Conservation (phyloP, 1,284 basidiomycete species). For the Ganoderma sp. region DNA sequence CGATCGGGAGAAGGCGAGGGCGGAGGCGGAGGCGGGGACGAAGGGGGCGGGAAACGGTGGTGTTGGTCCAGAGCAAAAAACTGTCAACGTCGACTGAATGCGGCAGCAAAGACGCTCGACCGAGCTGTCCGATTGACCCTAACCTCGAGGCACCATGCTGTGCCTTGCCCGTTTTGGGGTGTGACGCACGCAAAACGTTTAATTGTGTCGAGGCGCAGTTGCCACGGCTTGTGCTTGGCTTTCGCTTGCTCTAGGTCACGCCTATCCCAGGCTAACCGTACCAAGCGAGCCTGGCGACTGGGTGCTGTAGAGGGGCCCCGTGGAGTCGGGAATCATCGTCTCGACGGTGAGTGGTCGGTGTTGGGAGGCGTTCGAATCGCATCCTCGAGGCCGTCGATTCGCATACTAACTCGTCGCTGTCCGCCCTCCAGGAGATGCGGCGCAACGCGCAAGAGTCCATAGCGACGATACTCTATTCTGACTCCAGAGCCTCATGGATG, state of each 20-base stretch:
- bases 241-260: neutral
- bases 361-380: neutral
- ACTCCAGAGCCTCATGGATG: neutral
- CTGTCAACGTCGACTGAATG: slow-evolving; percentile 4
- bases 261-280: neutral
- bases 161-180: slow-evolving; percentile 11
- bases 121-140: slow-evolving; percentile 20
- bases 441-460: neutral
- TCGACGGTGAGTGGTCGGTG: neutral
- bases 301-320: neutral
- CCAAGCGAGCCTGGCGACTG: neutral
- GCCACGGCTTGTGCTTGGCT: neutral
- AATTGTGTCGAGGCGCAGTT: neutral
- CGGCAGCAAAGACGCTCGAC: slow-evolving; percentile 1
- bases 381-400: neutral
- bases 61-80: slow-evolving; percentile 17
- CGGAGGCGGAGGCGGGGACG: neutral
- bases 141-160: slow-evolving; percentile 27
- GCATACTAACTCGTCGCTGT: neutral
- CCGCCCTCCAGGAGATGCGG: neutral
- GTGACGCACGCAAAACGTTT: neutral
- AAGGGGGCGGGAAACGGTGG: slow-evolving; percentile 9
- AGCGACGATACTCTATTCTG: neutral
- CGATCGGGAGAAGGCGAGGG: neutral
- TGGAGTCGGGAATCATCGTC: neutral